Base-by-base conservation (phyloP, 768 basidiomycete genomes). In the Pisolithus sp. region DNA sequence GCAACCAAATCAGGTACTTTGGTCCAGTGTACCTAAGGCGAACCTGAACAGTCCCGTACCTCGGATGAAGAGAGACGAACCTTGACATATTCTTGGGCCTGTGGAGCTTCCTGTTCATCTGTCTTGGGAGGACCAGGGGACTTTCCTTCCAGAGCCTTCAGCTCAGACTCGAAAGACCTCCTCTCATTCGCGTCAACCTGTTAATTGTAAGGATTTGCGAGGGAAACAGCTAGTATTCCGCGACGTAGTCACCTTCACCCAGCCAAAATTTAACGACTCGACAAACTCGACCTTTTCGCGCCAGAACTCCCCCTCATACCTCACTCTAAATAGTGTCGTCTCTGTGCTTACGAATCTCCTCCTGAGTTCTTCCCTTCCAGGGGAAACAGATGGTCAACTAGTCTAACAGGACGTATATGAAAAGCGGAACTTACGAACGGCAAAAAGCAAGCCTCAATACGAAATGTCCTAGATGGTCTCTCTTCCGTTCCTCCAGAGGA, bases 401-500 rank as follows among this genome's bases (percentile, higher is more conserved):
- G 23, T 38, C 40, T 13, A 5, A 7, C 7, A 42, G 12, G 37
- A 24, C 18, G 13, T 20, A 5, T 15, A 47, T 12, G 12, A 31
- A 49, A 41, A 31, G 34, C 24, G 23, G 31, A 28, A 83, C 93
- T 65, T 70, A 98, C 94, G 93, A 92, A 51, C 92, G 83, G 71
- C 94, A 96, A 69, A 99, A 98, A 6, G 96, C 94, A 38, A 99
- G 75, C 46, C 96, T 73, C 55, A 98, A 73, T 10, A 98, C 90
- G 68, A 93, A 98, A 70, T 99, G 96, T 9, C 93, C 85, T 12
- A 96, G 74, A 61, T 91, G 86, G 66, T 99, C 96, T 55, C 78
- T 84, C 62, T 78, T 76, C 53, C 96, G 76, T 65, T 98, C 82
- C 9, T 63, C 68, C 8, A 20, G 7, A n/a, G 21, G 28, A 31